These are phyloP conservation scores for Leccinum olivaceopallidum DNA, from an alignment of 768 basidiomycete genomes.

Conservation along the genomic window DNA sequence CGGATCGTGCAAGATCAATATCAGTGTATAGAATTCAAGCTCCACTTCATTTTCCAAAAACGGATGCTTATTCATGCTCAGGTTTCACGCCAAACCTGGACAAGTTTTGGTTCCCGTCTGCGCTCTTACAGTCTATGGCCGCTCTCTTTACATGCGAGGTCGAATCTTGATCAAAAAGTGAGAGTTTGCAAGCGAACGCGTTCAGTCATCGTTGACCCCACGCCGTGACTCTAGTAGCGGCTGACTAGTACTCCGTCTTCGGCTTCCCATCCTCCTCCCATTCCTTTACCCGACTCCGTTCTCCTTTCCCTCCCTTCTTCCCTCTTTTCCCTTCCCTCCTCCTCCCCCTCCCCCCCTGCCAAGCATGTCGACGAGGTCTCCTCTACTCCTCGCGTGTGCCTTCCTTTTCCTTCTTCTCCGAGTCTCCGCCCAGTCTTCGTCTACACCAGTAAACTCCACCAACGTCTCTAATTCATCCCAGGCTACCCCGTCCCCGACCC, in stretches of 20 bases:
- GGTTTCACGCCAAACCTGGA: too few relatives aligned
- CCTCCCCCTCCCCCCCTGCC: not conserved
- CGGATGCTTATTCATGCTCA: too few relatives aligned
- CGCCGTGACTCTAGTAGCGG: slow-evolving; percentile 22
- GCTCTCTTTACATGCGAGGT: not conserved
- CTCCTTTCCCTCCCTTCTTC: not conserved
- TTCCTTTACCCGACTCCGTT: not conserved
- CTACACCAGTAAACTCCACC: slow-evolving; percentile 22
- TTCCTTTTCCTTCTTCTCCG: slow-evolving; percentile 24
- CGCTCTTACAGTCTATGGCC: slow-evolving; percentile 4
- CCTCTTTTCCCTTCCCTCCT: not conserved
- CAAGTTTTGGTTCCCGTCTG: too few relatives aligned
- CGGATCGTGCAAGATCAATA: too few relatives aligned
- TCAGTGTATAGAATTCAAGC: too few relatives aligned
- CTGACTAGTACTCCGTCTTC: slow-evolving; percentile 26
- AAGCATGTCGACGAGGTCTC: slow-evolving; percentile 14
- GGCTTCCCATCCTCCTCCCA: slow-evolving; percentile 4
- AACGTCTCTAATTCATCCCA: slow-evolving; percentile 11
- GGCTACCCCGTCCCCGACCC: not conserved
- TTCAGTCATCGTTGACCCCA: not conserved
- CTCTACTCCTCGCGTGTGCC: not conserved
- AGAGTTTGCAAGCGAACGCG: not conserved
- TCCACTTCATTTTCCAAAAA: too few relatives aligned
- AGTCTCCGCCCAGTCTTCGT: slow-evolving; percentile 41
- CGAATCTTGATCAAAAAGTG: not conserved